Base-by-base conservation (phyloP, 768 basidiomycete species). In the Boletus barrowsii region DNA sequence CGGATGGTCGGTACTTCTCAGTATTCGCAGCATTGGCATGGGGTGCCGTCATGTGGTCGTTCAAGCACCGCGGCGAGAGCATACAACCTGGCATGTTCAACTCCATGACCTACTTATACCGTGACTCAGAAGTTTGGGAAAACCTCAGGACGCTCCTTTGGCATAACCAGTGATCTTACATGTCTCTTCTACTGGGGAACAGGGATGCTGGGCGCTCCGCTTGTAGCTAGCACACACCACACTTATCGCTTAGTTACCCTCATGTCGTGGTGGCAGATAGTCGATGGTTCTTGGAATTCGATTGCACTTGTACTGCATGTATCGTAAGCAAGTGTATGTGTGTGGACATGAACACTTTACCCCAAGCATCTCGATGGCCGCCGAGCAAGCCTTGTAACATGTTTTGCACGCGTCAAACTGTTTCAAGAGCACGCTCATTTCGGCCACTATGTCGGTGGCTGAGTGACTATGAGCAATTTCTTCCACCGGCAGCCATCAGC, bases 41-140 rank as follows among this genome's bases (percentile, higher is more conserved):
- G 97, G 97, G 93, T 42, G 81, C 88, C 9, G 95, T 98, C 43
- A 98, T 99, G 96, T 99, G 88, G 82, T 74, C 97, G 56, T 98
- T 95, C 80, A 79, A 86, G 64, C 79, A 97, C 70, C 79, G 83
- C 20, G 84, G 90, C 46, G 88, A 98, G 73, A 86, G 86, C n/a
- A 84, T 99, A 56, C 94, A 98, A 64, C 91, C 93, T 17, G 97
- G 95, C 53, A 92, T 98, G 93, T 93, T 93, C 76, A 91, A 83
- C 74, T 90, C 89, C 17, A 98, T 97, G 95, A 83, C 80, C 53
- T 99, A 98, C 72, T 79, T 99, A 37, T 99, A 98, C 74, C 84
- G 86, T 37, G 93, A 98, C 70, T 95, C 93, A 18, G 91, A 98
- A 56, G 72, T 75, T 41, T 98, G 95, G 94, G 82, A 77, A 46